These are phyloP conservation scores for Nemania diffusa DNA, from an alignment of 2,329 filamentous ascomycete genomes.

Conservation along the genomic window DNA sequence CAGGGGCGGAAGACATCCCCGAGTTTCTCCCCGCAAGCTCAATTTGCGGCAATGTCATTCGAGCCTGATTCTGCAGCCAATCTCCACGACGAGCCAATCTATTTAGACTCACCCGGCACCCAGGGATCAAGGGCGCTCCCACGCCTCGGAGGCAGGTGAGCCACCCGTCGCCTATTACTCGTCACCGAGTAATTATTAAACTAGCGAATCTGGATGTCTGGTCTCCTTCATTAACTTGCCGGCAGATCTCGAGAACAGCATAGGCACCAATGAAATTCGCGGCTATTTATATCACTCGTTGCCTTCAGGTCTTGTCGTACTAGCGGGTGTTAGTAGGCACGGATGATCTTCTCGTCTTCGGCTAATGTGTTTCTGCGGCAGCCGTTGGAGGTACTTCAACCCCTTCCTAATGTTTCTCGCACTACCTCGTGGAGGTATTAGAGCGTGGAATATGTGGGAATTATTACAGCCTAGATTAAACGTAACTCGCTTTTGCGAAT, in stretches of 20 bases:
- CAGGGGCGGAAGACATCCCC: neutral
- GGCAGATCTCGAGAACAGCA: constrained; percentile 28
- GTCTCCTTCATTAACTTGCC: constrained; percentile 6
- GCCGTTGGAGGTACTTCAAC: constrained; percentile 12
- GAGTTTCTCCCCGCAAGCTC: constrained; percentile 26
- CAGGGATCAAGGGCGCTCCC: constrained; percentile 8
- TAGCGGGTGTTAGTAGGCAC: constrained; percentile 12
- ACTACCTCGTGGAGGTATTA: neutral
- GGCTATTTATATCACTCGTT: constrained; percentile 31
- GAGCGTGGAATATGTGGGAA: neutral
- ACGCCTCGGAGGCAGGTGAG: constrained; percentile 28
- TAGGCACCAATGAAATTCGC: constrained; percentile 27
- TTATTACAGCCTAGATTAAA: neutral
- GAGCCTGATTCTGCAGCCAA: constrained; percentile 44
- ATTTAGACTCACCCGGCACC: constrained; percentile 38
- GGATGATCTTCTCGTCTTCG: constrained; percentile 30
- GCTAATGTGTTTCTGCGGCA: constrained; percentile 35
- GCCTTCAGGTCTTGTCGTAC: neutral
- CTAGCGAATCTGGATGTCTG: constrained; percentile 10
- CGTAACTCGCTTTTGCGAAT: neutral
- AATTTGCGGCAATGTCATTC: constrained; percentile 40
- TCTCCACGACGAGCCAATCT: constrained; percentile 35
- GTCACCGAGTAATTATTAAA: constrained; percentile 23
- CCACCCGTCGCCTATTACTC: constrained; percentile 10
- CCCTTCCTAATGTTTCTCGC: neutral